Evolutionary conservation across 345 rosid genomes (phyloP).

Genomic region (Turritis glabra): DNA sequence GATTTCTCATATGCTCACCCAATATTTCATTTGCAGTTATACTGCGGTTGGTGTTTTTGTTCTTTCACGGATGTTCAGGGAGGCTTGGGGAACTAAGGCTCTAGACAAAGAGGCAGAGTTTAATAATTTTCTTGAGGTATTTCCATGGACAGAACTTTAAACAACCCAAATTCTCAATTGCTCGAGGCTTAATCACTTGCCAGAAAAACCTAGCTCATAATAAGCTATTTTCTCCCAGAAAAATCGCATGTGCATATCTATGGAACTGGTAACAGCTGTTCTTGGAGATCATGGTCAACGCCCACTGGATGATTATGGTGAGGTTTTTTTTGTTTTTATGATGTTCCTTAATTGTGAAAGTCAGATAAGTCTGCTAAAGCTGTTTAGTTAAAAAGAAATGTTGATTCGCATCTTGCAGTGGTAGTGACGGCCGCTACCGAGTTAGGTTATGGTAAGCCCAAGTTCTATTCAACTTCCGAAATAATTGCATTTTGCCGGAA

Average conservation of each 20-base stretch:
- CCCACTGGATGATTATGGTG: constrained; percentile 86
- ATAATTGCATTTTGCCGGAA: constrained; percentile 80
- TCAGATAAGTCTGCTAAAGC: constrained; percentile 12
- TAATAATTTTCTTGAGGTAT: constrained; percentile 90
- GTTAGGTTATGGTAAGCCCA: constrained; percentile 86
- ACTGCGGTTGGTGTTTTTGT: constrained; percentile 99
- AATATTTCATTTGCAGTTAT: constrained; percentile 51
- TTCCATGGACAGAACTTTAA: constrained; percentile 3
- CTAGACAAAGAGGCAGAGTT: constrained; percentile 68
- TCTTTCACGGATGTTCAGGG: constrained; percentile 80
- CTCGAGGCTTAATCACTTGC: constrained; percentile 12
- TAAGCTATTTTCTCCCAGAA: constrained; percentile 47
- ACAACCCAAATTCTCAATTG: background rate
- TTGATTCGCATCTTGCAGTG: constrained; percentile 46
- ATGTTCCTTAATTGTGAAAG: too few species aligned
- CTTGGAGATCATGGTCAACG: constrained; percentile 99
- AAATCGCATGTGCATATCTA: constrained; percentile 81
- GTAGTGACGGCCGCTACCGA: constrained; percentile 97
- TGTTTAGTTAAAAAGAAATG: constrained; percentile 6
- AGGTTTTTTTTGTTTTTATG: background rate
- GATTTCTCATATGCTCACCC: constrained; percentile 7
- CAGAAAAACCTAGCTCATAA: constrained; percentile 14
- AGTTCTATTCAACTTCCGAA: constrained; percentile 92
- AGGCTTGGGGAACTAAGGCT: constrained; percentile 89
- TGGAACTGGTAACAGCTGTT: constrained; percentile 98